phyloP scores from a whole-genome alignment of 179 eudicot genomes.

The Silene coronaria region DNA sequence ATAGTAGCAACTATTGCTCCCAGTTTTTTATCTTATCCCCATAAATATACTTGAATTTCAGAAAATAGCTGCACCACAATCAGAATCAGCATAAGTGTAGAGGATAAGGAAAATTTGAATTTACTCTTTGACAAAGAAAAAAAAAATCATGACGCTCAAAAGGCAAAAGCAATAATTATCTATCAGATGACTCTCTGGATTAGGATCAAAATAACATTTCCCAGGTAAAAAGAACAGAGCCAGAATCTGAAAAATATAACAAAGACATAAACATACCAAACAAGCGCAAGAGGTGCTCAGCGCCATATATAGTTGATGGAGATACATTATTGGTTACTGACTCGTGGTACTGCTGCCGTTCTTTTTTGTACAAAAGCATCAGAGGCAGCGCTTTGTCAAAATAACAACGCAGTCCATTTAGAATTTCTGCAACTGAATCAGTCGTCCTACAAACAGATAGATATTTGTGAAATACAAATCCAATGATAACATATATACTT shows the following conservation, averaged over 20 bases:
- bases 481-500: neutral
- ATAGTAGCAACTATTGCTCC: neutral
- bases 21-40: neutral
- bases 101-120: neutral
- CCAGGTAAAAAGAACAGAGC: conserved; percentile 4
- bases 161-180: neutral
- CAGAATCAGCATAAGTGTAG: neutral
- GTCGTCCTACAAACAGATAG: conserved; percentile 40
- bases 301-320: conserved; percentile 88
- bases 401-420: conserved; percentile 74
- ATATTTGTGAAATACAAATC: conserved; percentile 11
- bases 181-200: conserved; percentile 2
- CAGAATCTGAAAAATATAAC: neutral
- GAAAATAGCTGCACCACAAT: neutral
- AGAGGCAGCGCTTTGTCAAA: conserved; percentile 86
- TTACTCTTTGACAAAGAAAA: neutral
- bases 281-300: conserved; percentile 90
- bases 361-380: conserved; percentile 83
- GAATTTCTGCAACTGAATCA: conserved; percentile 67
- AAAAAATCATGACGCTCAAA: too few species aligned
- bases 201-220: neutral
- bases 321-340: conserved; percentile 60
- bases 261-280: conserved; percentile 54
- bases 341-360: conserved; percentile 71
- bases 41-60: neutral